Evolutionary conservation across 1,284 basidiomycete species (phyloP), one percentile per base, ranked within the genome.

Genomic region (Papiliotrema flavescens): DNA sequence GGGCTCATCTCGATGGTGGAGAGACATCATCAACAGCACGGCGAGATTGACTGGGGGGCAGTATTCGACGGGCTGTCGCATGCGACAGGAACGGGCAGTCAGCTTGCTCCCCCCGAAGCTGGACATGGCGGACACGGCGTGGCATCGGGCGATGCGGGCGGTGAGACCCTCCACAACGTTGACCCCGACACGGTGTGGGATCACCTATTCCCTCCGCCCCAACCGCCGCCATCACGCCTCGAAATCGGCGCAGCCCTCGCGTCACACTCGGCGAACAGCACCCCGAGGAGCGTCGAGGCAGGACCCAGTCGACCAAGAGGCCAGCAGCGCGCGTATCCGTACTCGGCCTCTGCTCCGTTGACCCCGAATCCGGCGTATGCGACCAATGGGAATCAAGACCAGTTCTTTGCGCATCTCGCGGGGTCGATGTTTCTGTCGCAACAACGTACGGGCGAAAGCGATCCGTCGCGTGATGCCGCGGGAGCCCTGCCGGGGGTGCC

Each of bases 401-500:
- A 51, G 32, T n/a, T 51, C 19, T 51, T 51, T n/a, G 13, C 40
- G 19, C n/a, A 41, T 11, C 49, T 51, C 3, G 37, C 49, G n/a
- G n/a, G 23, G 22, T 43, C 49, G 5, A 37, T 51, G 20, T 51
- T 40, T 19, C 11, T 32, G 28, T 32, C 28, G 28, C 28, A 32
- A 32, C 28, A 32, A 32, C 28, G 11, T 32, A 32, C 28, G 28
- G 28, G 28, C 6, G 28, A 32, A 5, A 32, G 28, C 28, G 28
- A 32, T 11, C 6, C 6, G 11, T 5, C 6, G 6, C 28, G 28
- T 5, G 28, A 32, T 5, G 28, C 28, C 6, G 28, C 11, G 28
- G 28, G 28, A 32, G n/a, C n/a, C n/a, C 11, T 32, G 28, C 28
- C 28, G 5, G 11, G 6, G 11, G 28, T 32, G 28, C 28, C 28